phyloP scores from a whole-genome alignment of 78 protist species.

The Reticulomyxa filosa region DNA sequence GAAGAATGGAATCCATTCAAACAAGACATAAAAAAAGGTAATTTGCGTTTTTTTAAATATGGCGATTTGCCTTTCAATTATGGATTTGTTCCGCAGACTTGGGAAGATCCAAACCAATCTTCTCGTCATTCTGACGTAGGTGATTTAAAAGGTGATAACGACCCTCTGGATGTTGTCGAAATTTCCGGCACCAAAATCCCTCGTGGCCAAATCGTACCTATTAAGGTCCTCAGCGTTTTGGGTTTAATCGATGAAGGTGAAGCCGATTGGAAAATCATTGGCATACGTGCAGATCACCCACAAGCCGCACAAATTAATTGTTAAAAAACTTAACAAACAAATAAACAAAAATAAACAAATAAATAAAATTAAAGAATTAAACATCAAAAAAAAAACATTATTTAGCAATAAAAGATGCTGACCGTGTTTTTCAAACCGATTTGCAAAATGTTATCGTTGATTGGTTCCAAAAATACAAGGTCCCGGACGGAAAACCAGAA shows the following conservation, averaged over 20 bases:
- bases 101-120: slow-evolving; percentile 41
- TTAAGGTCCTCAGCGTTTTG: slow-evolving; percentile 17
- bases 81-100: slow-evolving; percentile 42
- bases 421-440: too few relatives aligned
- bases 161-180: slow-evolving; percentile 38
- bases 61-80: slow-evolving; percentile 33
- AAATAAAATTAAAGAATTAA: too few relatives aligned
- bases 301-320: slow-evolving; percentile 9
- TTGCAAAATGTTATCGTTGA: too few relatives aligned
- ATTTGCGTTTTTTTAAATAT: slow-evolving; percentile 12
- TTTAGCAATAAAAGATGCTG: too few relatives aligned
- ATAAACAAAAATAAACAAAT: too few relatives aligned
- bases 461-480: slow-evolving; percentile 9
- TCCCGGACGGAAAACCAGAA: slow-evolving; percentile 19
- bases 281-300: slow-evolving; percentile 9
- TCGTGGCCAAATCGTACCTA: slow-evolving; percentile 17
- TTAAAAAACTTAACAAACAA: too few relatives aligned
- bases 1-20: too few relatives aligned
- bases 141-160: slow-evolving; percentile 36
- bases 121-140: too few relatives aligned
- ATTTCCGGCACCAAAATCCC: not conserved
- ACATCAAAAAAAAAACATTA: too few relatives aligned
- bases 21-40: slow-evolving; percentile 24
- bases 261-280: slow-evolving; percentile 39
- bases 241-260: slow-evolving; percentile 40